Evolutionary conservation across 2,329 filamentous ascomycete species (phyloP), one percentile per base, ranked within the genome.

Genomic region (Hypoxylon sp.): DNA sequence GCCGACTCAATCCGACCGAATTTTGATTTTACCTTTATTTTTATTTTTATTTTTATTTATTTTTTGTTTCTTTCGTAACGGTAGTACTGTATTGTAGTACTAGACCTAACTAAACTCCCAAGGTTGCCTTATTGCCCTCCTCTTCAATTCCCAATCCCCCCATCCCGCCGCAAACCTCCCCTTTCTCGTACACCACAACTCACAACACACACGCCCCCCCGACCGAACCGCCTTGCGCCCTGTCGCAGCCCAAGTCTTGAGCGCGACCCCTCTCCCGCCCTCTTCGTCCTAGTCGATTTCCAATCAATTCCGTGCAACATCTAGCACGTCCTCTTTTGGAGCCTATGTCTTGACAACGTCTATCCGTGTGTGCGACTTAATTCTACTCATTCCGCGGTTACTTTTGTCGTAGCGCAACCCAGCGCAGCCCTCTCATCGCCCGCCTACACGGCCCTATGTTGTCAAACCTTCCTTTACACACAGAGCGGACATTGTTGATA

Each of bases 241-340:
- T 68, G 65, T 70, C 65, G 65, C 56, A 70, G 60, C 51, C 60
- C 36, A 66, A 43, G 61, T 49, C 25, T 65, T 65, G 68, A 66
- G 43, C 60, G 63, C 60, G 57, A 71, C 63, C 60, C 68, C 68
- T 64, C 41, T 56, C 55, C 59, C 56, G 32, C 56, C 65, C 30
- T 65, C 68, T 67, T 60, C 56, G 65, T 68, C 57, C 30, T 65
- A 61, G 56, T 56, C 57, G 49, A 65, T 67, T 66, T 63, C 66
- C 65, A 71, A 71, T 64, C 68, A 67, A 67, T 67, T 71, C 63
- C 65, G 68, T 71, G 63, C 68, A 68, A 63, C 65, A 28, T 62
- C 34, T 46, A 65, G 60, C 67, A 70, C 52, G 50, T 65, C 67
- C 34, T 67, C 46, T 70, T 65, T 48, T 53, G 34, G 63, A 60